Evolutionary conservation across 306 rosid species (phyloP).

Genomic region (Malus sylvestris): DNA sequence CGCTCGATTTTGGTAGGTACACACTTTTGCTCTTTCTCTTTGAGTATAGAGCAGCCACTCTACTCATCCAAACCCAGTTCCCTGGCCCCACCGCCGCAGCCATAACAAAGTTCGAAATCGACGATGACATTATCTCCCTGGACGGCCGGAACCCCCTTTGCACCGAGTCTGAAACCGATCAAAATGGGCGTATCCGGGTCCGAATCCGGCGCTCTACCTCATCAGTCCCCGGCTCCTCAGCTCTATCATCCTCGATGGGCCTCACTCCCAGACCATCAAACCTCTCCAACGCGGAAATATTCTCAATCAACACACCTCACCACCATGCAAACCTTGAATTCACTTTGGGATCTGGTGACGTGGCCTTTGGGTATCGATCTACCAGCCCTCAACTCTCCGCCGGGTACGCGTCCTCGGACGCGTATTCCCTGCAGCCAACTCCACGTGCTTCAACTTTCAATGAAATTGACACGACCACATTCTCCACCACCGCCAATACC

Average conservation of each 20-base stretch:
- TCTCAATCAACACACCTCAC: slow-evolving; percentile 37
- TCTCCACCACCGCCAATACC: slow-evolving; percentile 20
- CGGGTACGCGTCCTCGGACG: slow-evolving; percentile 37
- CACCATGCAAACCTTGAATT: slow-evolving; percentile 2
- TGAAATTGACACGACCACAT: slow-evolving; percentile 21
- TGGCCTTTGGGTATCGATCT: slow-evolving; percentile 17
- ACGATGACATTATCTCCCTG: slow-evolving; percentile 32
- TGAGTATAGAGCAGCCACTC: slow-evolving; percentile 36
- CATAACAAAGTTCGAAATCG: slow-evolving; percentile 29
- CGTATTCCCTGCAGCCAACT: slow-evolving; percentile 39
- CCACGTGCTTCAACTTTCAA: slow-evolving; percentile 36
- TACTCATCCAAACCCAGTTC: slow-evolving; percentile 24
- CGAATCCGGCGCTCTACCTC: slow-evolving; percentile 31
- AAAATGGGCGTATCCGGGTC: slow-evolving; percentile 23
- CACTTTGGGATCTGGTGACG: slow-evolving; percentile 3
- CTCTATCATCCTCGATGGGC: slow-evolving; percentile 22
- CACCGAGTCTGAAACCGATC: slow-evolving; percentile 28
- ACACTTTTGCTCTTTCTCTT: slow-evolving; percentile 35
- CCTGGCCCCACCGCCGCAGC: slow-evolving; percentile 29
- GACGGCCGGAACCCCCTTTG: slow-evolving; percentile 30
- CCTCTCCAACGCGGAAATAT: slow-evolving; percentile 40
- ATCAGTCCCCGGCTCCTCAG: slow-evolving; percentile 9
- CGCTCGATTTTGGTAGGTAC: slow-evolving; percentile 18
- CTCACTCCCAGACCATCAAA: slow-evolving; percentile 37
- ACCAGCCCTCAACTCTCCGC: slow-evolving; percentile 21